phyloP scores from a whole-genome alignment of 1,284 basidiomycete species.

The Sutorius eximius region DNA sequence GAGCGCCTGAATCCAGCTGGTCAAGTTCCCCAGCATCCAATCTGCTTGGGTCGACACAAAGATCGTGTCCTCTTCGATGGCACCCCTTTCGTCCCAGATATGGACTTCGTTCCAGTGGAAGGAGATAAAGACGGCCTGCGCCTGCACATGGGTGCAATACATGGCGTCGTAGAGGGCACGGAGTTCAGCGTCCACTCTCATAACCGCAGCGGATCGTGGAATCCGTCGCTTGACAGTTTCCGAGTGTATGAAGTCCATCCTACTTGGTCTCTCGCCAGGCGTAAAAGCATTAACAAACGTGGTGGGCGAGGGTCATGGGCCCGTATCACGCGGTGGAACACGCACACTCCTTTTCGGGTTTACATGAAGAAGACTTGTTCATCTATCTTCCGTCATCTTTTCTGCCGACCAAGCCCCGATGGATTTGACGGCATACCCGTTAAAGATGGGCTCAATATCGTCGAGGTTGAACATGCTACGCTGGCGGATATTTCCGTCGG shows the following conservation, averaged over 20 bases:
- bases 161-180: conserved; percentile 59
- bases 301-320: conserved; percentile 51
- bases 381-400: conserved; percentile 40
- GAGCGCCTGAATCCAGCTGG: conserved; percentile 40
- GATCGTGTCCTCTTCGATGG: conserved; percentile 54
- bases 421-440: conserved; percentile 28
- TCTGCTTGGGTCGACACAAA: conserved; percentile 50
- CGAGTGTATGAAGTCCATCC: conserved; percentile 52
- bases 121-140: conserved; percentile 42
- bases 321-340: conserved; percentile 55
- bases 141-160: conserved; percentile 56
- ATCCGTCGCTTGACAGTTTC: conserved; percentile 51
- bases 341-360: conserved; percentile 48
- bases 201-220: conserved; percentile 55
- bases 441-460: conserved; percentile 36
- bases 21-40: conserved; percentile 43
- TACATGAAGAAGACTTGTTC: conserved; percentile 41
- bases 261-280: conserved; percentile 55
- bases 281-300: conserved; percentile 37
- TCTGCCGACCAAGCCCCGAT: conserved; percentile 32
- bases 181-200: conserved; percentile 60
- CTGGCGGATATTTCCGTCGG: conserved; percentile 44
- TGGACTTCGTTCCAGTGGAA: conserved; percentile 46
- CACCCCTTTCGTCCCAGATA: conserved; percentile 52
- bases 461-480: conserved; percentile 36